Evolutionary conservation across 805 yeast species (phyloP).

Genomic region (Lachancea waltii): DNA sequence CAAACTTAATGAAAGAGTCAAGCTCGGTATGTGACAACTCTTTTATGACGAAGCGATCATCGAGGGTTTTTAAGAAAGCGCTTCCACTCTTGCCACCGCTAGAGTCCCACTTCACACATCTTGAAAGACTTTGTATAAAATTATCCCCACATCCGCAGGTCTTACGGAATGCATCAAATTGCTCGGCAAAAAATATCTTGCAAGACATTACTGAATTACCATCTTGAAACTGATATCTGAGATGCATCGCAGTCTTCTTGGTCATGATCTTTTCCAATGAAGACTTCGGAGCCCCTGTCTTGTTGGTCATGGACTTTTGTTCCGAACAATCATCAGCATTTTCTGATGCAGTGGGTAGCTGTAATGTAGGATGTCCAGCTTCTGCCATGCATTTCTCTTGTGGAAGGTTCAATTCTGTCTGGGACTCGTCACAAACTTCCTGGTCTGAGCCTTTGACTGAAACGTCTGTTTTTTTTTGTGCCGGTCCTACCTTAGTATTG

Average conservation of each 20-base stretch:
- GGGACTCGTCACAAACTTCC: too few relatives aligned
- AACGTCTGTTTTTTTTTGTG: neutral
- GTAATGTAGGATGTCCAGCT: too few relatives aligned
- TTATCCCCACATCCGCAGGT: constrained; percentile 71
- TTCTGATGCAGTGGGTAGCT: too few relatives aligned
- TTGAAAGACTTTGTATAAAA: constrained; percentile 80
- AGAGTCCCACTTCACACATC: constrained; percentile 95
- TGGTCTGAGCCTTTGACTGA: too few relatives aligned
- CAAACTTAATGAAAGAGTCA: constrained; percentile 90
- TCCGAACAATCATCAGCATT: too few relatives aligned
- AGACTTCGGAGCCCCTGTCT: constrained; percentile 14
- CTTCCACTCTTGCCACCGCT: constrained; percentile 97
- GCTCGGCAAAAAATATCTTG: constrained; percentile 91
- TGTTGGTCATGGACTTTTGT: too few relatives aligned
- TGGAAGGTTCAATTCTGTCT: too few relatives aligned
- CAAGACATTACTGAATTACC: constrained; percentile 80
- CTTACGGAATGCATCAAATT: constrained; percentile 86
- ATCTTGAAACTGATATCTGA: constrained; percentile 87
- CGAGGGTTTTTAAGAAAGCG: constrained; percentile 84
- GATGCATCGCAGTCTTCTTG: constrained; percentile 79
- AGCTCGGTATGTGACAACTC: constrained; percentile 82
- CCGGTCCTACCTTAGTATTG: neutral
- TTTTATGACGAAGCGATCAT: constrained; percentile 82
- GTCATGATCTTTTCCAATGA: constrained; percentile 62
- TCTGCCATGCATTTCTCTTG: too few relatives aligned